These are phyloP conservation scores for Endotrypanum monterogeii DNA, from an alignment of 208 protist species.

Conservation along the genomic window DNA sequence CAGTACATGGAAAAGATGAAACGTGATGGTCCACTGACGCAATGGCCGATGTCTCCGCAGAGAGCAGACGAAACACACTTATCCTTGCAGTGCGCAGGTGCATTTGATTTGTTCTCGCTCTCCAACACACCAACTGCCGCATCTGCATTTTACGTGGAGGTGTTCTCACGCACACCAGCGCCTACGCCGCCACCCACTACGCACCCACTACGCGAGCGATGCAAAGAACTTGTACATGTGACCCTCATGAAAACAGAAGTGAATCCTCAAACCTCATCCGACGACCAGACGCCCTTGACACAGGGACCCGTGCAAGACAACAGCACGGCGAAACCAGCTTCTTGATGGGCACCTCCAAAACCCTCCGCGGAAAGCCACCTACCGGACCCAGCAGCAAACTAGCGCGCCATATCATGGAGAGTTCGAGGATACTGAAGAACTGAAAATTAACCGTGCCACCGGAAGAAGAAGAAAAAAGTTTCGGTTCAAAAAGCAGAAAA, in stretches of 20 bases:
- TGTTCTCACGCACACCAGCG: not conserved
- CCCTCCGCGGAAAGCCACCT: not conserved
- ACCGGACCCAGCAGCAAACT: not conserved
- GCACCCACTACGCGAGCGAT: not conserved
- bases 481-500: too few relatives aligned
- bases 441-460: not conserved
- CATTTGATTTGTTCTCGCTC: not conserved
- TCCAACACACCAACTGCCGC: not conserved
- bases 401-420: not conserved
- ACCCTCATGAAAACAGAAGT: not conserved
- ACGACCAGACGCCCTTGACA: not conserved
- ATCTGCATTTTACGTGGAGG: not conserved
- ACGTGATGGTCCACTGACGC: not conserved
- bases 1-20: constrained; percentile 3
- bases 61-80: not conserved
- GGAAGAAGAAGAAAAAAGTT: not conserved
- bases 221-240: not conserved
- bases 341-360: not conserved
- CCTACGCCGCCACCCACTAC: not conserved
- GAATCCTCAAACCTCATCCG: not conserved
- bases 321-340: not conserved
- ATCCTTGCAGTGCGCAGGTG: not conserved
- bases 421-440: not conserved
- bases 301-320: not conserved
- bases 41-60: not conserved